A percentile compares a stretch with the other conserved stretches of the same genome.
These are phyloP conservation scores for Cynara cardunculus DNA, from an alignment of 129 eudicot genomes.

Conservation along the genomic window DNA sequence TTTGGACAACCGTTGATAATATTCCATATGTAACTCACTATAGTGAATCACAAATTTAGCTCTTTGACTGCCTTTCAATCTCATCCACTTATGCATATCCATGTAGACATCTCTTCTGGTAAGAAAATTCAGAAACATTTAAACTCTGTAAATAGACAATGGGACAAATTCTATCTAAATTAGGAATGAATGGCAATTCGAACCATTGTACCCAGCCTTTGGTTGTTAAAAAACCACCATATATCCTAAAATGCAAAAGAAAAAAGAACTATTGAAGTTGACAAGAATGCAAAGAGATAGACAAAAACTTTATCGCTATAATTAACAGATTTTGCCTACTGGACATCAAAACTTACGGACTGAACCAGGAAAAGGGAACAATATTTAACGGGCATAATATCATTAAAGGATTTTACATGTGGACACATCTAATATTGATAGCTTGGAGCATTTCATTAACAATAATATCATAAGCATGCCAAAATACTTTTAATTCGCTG, in stretches of 20 bases:
- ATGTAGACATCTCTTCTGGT: neutral
- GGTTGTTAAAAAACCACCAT: neutral
- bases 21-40: neutral
- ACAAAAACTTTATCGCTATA: neutral
- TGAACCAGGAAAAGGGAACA: neutral
- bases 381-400: neutral
- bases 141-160: neutral
- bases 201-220: neutral
- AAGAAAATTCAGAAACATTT: neutral
- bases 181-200: neutral
- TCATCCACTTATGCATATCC: conserved; percentile 1
- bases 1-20: neutral
- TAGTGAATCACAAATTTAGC: neutral
- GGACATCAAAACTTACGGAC: neutral
- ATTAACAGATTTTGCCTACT: neutral
- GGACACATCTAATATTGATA: neutral
- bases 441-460: neutral
- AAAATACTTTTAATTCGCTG: neutral
- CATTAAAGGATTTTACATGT: neutral
- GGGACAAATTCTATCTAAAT: neutral
- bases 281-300: neutral
- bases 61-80: neutral
- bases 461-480: neutral
- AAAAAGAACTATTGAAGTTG: neutral
- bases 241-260: neutral